These are phyloP conservation scores for Schizothecium vesticola DNA, from an alignment of 495 filamentous ascomycete species.

Conservation along the genomic window DNA sequence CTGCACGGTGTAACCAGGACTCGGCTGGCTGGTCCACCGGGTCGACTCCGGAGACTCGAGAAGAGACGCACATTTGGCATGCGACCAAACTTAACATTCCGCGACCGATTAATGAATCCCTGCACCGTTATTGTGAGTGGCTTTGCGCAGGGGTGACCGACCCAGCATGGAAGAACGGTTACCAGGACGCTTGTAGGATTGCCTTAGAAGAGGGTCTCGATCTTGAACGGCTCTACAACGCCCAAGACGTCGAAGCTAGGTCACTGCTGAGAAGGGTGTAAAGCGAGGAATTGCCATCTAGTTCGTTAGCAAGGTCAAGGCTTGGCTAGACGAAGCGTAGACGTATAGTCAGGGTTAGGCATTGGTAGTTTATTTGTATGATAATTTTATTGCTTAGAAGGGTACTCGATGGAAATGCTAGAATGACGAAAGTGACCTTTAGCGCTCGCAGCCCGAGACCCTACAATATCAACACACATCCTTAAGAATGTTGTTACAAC, in stretches of 20 bases:
- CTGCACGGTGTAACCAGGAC: constrained; percentile 9
- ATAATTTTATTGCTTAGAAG: constrained; percentile 9
- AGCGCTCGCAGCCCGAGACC: constrained; percentile 11
- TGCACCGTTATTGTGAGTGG: constrained; percentile 11
- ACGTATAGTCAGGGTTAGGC: constrained; percentile 1
- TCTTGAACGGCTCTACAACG: constrained; percentile 10
- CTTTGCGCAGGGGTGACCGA: constrained; percentile 9
- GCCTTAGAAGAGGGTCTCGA: constrained; percentile 10
- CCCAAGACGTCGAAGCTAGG: constrained; percentile 9
- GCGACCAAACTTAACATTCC: constrained; percentile 5
- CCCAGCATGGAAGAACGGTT: background rate
- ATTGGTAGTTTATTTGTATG: constrained; percentile 3
- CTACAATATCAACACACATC: constrained; percentile 12
- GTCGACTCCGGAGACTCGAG: constrained; percentile 9
- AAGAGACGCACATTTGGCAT: background rate
- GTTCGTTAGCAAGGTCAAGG: constrained; percentile 14
- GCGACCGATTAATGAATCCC: constrained; percentile 3
- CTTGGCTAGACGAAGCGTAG: constrained; percentile 13
- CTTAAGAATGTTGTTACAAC: constrained; percentile 11
- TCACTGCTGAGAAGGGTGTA: constrained; percentile 10
- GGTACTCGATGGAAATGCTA: constrained; percentile 12
- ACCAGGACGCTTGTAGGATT: constrained; percentile 8
- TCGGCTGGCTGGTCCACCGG: constrained; percentile 7
- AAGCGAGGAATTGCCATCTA: constrained; percentile 14
- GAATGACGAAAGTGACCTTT: constrained; percentile 15